A percentile compares a stretch with the other conserved stretches of the same genome.
Evolutionary conservation across 176 grass and related monocot species (phyloP).

Genomic region (Zea luxurians): DNA sequence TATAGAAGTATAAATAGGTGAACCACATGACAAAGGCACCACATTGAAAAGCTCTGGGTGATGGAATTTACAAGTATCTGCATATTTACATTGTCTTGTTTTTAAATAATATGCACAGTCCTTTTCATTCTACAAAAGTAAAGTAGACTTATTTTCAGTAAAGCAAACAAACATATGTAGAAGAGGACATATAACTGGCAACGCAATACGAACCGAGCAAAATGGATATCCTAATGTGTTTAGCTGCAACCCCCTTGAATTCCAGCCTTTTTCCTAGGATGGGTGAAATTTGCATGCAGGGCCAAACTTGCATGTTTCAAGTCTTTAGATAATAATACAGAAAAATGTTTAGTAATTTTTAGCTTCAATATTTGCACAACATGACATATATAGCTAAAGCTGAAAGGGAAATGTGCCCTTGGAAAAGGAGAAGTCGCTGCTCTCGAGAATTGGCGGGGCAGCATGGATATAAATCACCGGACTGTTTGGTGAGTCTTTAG

Average conservation of each 20-base stretch:
- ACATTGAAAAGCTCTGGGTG: too few species aligned
- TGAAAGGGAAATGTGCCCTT: neutral
- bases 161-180: conserved; percentile 22
- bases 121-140: conserved; percentile 56
- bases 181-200: conserved; percentile 20
- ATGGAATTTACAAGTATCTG: too few species aligned
- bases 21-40: conserved; percentile 35
- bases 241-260: conserved; percentile 46
- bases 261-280: conserved; percentile 61
- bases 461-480: too few species aligned
- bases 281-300: conserved; percentile 97
- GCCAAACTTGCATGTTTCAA: conserved; percentile 93
- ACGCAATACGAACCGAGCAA: conserved; percentile 66
- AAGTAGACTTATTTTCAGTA: conserved; percentile 27
- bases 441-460: too few species aligned
- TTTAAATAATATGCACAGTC: too few species aligned
- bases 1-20: conserved; percentile 89
- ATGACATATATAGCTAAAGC: too few species aligned
- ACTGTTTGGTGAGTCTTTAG: too few species aligned
- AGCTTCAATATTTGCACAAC: conserved; percentile 17
- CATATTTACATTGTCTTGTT: too few species aligned
- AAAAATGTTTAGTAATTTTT: conserved; percentile 23
- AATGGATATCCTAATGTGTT: conserved; percentile 88
- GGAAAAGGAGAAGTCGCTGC: too few species aligned
- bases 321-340: conserved; percentile 89